Base-by-base conservation (phyloP, 225 moss, liverwort and hornwort species). In the Physcomitrellopsis africana region DNA sequence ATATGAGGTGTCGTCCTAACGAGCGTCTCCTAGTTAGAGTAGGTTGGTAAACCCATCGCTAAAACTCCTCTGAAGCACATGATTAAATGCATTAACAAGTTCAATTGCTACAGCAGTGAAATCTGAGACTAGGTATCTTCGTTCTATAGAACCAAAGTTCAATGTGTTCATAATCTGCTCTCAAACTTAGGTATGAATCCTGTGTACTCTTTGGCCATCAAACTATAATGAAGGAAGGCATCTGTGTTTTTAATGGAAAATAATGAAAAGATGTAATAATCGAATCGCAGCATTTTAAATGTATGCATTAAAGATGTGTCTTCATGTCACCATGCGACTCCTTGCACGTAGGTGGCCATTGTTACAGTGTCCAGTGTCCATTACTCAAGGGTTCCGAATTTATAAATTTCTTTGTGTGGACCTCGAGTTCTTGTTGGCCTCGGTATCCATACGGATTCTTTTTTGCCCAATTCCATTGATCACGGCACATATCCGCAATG, bases 391-490 rank as follows among this genome's bases (percentile, higher is more conserved):
- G 63, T 77, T 73, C 69, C 0, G 49, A 5, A 45, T 70, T 79
- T 5, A 49, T 24, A 59, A 79, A 59, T 67, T 79, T 76, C 51
- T 73, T 37, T 56, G 2, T 15, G 45, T 29, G 32, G 29, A 14
- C 61, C 44, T 72, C 71, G 20, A 0, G 24, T 16, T 65, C 61
- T 66, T 63, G 32, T 2, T 37, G 62, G 16, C 75, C 79, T 75
- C 75, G 43, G 72, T 97, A 97, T 11, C 94, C 96, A 65, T 86
- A 91, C 0, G 94, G 96, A 81, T 97, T 94, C 61, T 81, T 88
- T 67, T 81, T 92, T 12, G 96, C 94, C 96, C 96, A 97, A 63
- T 85, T 97, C 96, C 94, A 97, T 83, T 94, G 92, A 53, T 92
- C 96, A 60, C 89, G 88, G 46, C 92, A 94, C 96, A 97, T 97